Base-by-base conservation (phyloP, 2,329 filamentous ascomycete species). In the Trichoderma pleuroti region DNA sequence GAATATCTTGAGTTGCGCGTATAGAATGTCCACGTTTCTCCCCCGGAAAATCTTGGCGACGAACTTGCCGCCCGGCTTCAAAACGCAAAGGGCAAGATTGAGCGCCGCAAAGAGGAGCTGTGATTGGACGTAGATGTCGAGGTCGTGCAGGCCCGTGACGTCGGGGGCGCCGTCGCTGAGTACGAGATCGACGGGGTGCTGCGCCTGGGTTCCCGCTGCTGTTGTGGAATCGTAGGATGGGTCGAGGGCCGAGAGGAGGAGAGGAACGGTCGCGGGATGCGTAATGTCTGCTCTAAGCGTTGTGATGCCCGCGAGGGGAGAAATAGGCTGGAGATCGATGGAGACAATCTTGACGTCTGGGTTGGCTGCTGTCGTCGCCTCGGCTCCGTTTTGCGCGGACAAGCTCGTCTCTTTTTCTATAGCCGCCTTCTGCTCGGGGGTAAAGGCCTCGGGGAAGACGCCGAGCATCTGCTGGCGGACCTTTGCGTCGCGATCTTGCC, bases 41-140 rank as follows among this genome's bases (percentile, higher is more conserved):
- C 93, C 94, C 18, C 96, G 86, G 83, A 99, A 99, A 72, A 99
- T 98, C 84, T 99, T 99, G 72, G 96, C 96, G 9, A 99, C 95
- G 76, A 99, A 99, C 77, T 93, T 97, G 73, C 96, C 96, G 56
- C 96, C 96, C 0, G 94, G 94, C 72, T 92, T 92, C 26, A 99
- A 87, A 14, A 99, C 94, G 78, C 95, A 97, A 14, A 98, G 88
- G 0, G 96, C 94, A 3, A 99, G 88, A 80, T 98, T 97, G 24
- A 99, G 87, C 0, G 96, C 96, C 0, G 95, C 93, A 81, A 97
- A 98, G 63, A 99, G 90, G 10, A 99, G 87, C 81, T 98, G 96
- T 10, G 93, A 94, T 82, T 99, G 96, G 21, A 99, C 93, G 81
- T 99, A 99, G 75, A 98, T 98, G 81, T 99, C 96, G 42, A 99